Conservation (phyloP, 1,284 basidiomycete genomes). For the Microbotryum lychnidis-dioicae region DNA sequence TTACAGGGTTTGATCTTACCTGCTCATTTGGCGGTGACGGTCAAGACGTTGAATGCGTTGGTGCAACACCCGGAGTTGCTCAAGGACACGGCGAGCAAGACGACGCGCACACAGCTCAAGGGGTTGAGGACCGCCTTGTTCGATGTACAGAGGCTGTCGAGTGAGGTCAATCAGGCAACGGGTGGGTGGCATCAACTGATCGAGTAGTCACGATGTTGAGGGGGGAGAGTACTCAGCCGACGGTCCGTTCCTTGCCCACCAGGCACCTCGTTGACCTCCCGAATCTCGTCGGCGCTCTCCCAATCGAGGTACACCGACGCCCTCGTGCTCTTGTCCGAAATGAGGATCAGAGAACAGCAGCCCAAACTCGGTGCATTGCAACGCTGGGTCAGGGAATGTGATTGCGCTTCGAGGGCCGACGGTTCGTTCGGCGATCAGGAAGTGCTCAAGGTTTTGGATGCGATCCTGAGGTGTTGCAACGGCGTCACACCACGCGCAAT, state of each 20-base stretch:
- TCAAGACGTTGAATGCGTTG: constrained; percentile 7
- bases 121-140: constrained; percentile 15
- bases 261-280: constrained; percentile 45
- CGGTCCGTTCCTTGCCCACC: neutral
- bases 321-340: constrained; percentile 50
- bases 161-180: constrained; percentile 5
- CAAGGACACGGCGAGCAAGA: neutral
- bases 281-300: constrained; percentile 47
- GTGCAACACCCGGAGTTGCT: neutral
- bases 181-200: neutral
- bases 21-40: constrained; percentile 5
- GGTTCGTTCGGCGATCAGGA: constrained; percentile 41
- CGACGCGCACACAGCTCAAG: constrained; percentile 6
- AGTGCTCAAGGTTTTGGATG: constrained; percentile 46
- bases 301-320: constrained; percentile 46
- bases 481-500: constrained; percentile 9
- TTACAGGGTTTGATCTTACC: constrained; percentile 7
- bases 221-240: no score
- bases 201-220: no score
- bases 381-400: constrained; percentile 53
- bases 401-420: constrained; percentile 44
- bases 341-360: constrained; percentile 46
- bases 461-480: constrained; percentile 46
- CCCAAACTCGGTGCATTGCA: constrained; percentile 53
- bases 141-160: constrained; percentile 19